Evolutionary conservation across 139 green algal genomes (phyloP).

Genomic region (Volvox reticuliferus): DNA sequence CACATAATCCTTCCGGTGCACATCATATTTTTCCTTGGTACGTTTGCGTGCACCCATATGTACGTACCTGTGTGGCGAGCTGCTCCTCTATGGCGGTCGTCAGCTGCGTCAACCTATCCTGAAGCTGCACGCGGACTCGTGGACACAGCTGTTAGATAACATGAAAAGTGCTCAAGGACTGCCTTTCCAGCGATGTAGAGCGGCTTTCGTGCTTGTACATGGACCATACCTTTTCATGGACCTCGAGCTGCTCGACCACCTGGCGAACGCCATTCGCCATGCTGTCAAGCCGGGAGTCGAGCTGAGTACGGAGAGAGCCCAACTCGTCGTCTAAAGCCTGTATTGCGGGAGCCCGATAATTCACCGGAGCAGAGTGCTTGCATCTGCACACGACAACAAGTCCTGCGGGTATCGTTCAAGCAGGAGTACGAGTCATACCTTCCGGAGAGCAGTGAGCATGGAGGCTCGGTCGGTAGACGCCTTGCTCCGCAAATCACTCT

Average conservation of each 20-base stretch:
- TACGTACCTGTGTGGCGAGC: conserved; percentile 27
- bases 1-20: too few species aligned
- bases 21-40: too few species aligned
- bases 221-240: conserved; percentile 31
- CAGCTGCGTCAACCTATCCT: conserved; percentile 7
- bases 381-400: too few species aligned
- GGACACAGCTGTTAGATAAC: neutral
- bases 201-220: too few species aligned
- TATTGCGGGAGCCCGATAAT: too few species aligned
- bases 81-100: conserved; percentile 35
- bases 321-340: conserved; percentile 45
- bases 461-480: neutral
- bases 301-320: neutral
- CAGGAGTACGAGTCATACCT: neutral
- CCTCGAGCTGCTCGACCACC: conserved; percentile 21
- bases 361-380: too few species aligned
- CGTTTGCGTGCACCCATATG: neutral
- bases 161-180: neutral
- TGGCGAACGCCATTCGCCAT: conserved; percentile 26
- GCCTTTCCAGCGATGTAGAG: too few species aligned
- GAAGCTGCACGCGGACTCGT: conserved; percentile 17
- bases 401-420: too few species aligned
- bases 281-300: conserved; percentile 6
- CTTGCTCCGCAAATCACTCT: conserved; percentile 27
- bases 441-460: conserved; percentile 16